phyloP scores from a whole-genome alignment of 352 stramenopile species.

The Phytophthora colocasiae region DNA sequence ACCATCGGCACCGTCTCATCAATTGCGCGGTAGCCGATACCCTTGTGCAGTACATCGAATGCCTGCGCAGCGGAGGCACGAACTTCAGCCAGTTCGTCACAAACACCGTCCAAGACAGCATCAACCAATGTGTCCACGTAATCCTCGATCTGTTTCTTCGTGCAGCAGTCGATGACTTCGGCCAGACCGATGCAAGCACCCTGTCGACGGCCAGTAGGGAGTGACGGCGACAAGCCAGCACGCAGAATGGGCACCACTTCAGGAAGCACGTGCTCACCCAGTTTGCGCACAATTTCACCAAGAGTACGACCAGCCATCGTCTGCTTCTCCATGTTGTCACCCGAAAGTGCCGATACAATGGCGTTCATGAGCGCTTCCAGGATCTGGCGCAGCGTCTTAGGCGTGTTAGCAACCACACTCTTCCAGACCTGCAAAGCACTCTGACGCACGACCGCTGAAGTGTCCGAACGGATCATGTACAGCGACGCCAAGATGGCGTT shows the following conservation, averaged over 20 bases:
- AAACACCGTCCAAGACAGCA: slow-evolving; percentile 98
- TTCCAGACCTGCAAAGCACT: slow-evolving; percentile 99
- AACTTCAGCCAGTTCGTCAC: slow-evolving; percentile 92
- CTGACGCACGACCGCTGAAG: slow-evolving; percentile 96
- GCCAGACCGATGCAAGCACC: slow-evolving; percentile 98
- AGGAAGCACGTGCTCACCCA: slow-evolving; percentile 98
- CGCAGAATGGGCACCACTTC: slow-evolving; percentile 98
- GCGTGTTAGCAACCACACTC: slow-evolving; percentile 98
- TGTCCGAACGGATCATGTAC: slow-evolving; percentile 99
- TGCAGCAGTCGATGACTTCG: slow-evolving; percentile 98
- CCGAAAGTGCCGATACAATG: slow-evolving; percentile 96
- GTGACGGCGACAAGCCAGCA: slow-evolving; percentile 86
- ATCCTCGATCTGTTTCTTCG: slow-evolving; percentile 96
- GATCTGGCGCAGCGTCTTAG: slow-evolving; percentile 97
- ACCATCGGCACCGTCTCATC: slow-evolving; percentile 98
- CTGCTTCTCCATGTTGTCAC: slow-evolving; percentile 89
- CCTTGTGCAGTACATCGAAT: slow-evolving; percentile 97
- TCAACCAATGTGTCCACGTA: slow-evolving; percentile 97
- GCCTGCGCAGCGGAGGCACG: slow-evolving; percentile 94
- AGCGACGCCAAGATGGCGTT: slow-evolving; percentile 97
- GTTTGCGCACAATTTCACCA: slow-evolving; percentile 99
- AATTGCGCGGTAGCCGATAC: slow-evolving; percentile 95
- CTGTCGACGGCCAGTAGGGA: slow-evolving; percentile 80
- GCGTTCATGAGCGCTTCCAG: slow-evolving; percentile 96
- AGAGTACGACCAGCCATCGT: slow-evolving; percentile 94